Evolutionary conservation across 2,329 filamentous ascomycete genomes (phyloP).

Genomic region (Aspergillus sp.): DNA sequence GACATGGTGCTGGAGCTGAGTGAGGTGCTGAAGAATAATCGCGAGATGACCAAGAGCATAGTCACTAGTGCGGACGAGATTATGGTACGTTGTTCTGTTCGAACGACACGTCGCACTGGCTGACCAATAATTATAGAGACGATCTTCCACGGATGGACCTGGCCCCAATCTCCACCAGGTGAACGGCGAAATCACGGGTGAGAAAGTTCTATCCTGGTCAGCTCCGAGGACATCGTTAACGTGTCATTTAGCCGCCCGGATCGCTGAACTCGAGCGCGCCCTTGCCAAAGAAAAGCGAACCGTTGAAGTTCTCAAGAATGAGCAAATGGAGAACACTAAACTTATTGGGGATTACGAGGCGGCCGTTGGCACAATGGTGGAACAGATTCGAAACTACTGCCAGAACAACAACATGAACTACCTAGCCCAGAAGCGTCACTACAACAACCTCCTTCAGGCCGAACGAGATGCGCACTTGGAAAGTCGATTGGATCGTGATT

Average conservation of each 20-base stretch:
- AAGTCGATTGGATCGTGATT: constrained; percentile 49
- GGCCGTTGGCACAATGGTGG: constrained; percentile 48
- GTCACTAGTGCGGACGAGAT: constrained; percentile 51
- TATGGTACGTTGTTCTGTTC: constrained; percentile 35
- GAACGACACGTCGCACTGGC: not conserved
- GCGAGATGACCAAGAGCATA: constrained; percentile 50
- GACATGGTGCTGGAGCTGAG: constrained; percentile 52
- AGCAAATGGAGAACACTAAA: constrained; percentile 49
- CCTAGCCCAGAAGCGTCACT: constrained; percentile 48
- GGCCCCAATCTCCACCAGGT: constrained; percentile 43
- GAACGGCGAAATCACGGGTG: constrained; percentile 45
- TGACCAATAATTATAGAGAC: constrained; percentile 34
- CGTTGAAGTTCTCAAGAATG: constrained; percentile 43
- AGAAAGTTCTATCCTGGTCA: constrained; percentile 5
- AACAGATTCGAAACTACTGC: constrained; percentile 52
- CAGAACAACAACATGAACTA: constrained; percentile 51
- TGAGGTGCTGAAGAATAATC: constrained; percentile 49
- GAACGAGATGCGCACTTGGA: constrained; percentile 51
- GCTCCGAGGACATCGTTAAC: not conserved
- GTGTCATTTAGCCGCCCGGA: constrained; percentile 31
- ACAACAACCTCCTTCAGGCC: constrained; percentile 51
- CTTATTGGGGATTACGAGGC: constrained; percentile 50
- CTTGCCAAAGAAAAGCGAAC: constrained; percentile 46
- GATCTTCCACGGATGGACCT: constrained; percentile 42
- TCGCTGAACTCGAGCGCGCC: constrained; percentile 49